phyloP scores from a whole-genome alignment of 129 eudicot genomes.

The Flaveria ramosissima region DNA sequence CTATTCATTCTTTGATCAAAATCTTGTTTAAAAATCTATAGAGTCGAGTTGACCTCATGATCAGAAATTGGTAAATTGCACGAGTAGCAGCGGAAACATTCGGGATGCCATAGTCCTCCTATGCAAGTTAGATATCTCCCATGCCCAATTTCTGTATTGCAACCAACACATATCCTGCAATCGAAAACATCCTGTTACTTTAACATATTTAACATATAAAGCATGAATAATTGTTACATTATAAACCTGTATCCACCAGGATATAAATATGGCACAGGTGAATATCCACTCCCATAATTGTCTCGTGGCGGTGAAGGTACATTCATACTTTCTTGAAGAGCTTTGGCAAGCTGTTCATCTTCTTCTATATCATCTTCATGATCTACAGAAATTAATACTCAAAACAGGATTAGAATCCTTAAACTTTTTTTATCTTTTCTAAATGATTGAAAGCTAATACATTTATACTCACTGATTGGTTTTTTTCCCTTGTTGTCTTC shows the following conservation, averaged over 20 bases:
- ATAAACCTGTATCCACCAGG: conserved; percentile 63
- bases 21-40: conserved; percentile 9
- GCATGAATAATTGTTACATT: not conserved
- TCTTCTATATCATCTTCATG: conserved; percentile 56
- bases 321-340: conserved; percentile 80
- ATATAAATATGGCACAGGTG: conserved; percentile 54
- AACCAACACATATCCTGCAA: conserved; percentile 87
- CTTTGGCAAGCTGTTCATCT: conserved; percentile 85
- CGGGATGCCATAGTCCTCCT: conserved; percentile 98
- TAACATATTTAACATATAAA: not conserved
- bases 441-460: conserved; percentile 9
- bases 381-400: conserved; percentile 37
- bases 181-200: not conserved
- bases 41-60: conserved; percentile 62
- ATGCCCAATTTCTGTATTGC: conserved; percentile 88
- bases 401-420: conserved; percentile 18
- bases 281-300: conserved; percentile 50
- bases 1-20: not conserved
- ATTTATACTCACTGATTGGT: conserved; percentile 62
- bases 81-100: conserved; percentile 82
- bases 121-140: conserved; percentile 89
- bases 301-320: conserved; percentile 59
- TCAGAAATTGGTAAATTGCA: conserved; percentile 85
- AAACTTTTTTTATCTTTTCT: not conserved
- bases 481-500: conserved; percentile 67